Base-by-base conservation (phyloP, 1,284 basidiomycete genomes). In the Porphyrellus sp. region DNA sequence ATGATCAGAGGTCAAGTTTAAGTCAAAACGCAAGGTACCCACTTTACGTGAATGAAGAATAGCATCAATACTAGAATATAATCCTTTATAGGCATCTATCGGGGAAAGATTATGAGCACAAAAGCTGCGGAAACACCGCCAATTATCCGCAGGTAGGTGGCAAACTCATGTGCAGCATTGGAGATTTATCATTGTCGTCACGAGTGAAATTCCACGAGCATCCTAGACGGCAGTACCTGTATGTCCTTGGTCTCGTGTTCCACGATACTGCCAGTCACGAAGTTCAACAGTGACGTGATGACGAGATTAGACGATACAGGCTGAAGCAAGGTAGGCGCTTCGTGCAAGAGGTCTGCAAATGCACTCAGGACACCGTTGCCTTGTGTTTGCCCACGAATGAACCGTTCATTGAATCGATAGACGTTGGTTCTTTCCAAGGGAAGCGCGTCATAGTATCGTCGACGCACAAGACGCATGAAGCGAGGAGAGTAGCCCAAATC, bases 11-110 rank as follows among this genome's bases (percentile, higher is more conserved):
- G 5, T 23, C 18, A 11, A 0, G 24, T 20, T 1, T 5, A 20
- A 37, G 24, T 39, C 12, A 18, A 2, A 18, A 18, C 9, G 12
- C 13, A 8, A 31, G 7, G 16, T 30, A 64, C 69, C 28, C 25
- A 74, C 74, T 74, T 74, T 37, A 55, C 55, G 23, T 66, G 56
- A 31, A 70, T 59, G 23, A 70, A 61, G 50, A 68, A 70, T 11
- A 57, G 28, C 30, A 57, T 60, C 24, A 71, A 57, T 28, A 69
- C 69, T 5, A 72, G 71, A 16, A 74, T 61, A 39, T 72, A 73
- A n/a, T 56, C 49, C 9, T 46, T 55, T 35, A 71, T 11, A 1
- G 63, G 61, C 4, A 72, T 24, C 18, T 62, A 57, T 1, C 35
- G 40, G 3, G 69, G 63, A 49, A 73, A 74, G 4, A 60, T 58